Conservation (phyloP, 345 rosid genomes). For the Pelargonium nanum region DNA sequence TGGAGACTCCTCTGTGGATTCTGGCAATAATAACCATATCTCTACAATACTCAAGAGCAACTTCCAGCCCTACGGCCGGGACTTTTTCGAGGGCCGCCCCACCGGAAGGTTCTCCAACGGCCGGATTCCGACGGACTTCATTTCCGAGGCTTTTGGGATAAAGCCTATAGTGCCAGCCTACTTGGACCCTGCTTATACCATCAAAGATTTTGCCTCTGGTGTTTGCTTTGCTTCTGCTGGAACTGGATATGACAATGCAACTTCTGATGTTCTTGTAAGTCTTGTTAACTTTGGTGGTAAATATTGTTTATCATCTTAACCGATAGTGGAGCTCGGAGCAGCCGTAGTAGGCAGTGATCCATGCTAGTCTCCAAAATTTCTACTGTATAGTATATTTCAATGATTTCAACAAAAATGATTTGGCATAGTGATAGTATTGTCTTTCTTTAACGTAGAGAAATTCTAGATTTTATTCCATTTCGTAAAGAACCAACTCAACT, state of each 20-base stretch:
- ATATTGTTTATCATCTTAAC: too few relatives aligned
- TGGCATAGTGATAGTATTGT: too few relatives aligned
- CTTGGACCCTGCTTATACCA: neutral
- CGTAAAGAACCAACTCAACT: too few relatives aligned
- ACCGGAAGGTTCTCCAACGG: constrained; percentile 11
- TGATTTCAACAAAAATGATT: too few relatives aligned
- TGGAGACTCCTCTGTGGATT: constrained; percentile 4
- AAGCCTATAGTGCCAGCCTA: neutral
- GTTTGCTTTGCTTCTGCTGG: constrained; percentile 2
- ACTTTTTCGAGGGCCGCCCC: neutral
- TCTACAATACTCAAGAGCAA: constrained; percentile 1
- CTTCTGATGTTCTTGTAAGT: neutral
- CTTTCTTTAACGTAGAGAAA: too few relatives aligned
- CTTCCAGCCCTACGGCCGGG: constrained; percentile 3
- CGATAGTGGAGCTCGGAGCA: too few relatives aligned
- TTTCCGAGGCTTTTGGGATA: neutral
- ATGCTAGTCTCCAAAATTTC: too few relatives aligned
- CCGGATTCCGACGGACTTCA: constrained; percentile 3
- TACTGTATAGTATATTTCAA: too few relatives aligned
- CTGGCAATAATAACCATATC: constrained; percentile 4
- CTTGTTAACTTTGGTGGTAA: too few relatives aligned
- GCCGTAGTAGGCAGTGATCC: too few relatives aligned
- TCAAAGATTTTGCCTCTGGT: neutral
- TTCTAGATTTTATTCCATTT: too few relatives aligned
- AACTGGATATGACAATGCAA: constrained; percentile 1